phyloP scores from a whole-genome alignment of 192 early-diverging fungal species.

The Kappamyces sp. region DNA sequence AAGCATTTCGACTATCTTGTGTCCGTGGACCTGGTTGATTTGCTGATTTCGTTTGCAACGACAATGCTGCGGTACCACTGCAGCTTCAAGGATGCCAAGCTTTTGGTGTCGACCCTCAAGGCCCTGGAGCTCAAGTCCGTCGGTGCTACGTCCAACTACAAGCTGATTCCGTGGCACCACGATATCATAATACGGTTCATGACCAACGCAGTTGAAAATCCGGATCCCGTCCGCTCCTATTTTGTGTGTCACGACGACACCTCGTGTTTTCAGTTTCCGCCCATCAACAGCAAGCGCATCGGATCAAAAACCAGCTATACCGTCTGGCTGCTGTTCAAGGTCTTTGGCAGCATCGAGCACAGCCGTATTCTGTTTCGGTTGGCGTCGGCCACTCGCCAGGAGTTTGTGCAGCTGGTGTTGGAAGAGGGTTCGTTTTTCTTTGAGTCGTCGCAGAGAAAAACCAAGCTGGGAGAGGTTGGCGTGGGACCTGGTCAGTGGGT shows the following conservation, averaged over 20 bases:
- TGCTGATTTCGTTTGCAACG: too few relatives aligned
- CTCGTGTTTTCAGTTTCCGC: not conserved
- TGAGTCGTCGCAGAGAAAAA: not conserved
- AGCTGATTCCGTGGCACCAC: not conserved
- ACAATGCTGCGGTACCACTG: not conserved
- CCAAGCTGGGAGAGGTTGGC: not conserved
- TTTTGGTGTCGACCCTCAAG: too few relatives aligned
- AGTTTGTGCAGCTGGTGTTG: not conserved
- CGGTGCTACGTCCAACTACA: not conserved
- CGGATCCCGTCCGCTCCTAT: not conserved
- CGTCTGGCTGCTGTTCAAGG: too few relatives aligned
- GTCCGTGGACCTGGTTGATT: not conserved
- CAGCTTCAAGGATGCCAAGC: constrained; percentile 1
- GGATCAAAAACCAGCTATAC: too few relatives aligned
- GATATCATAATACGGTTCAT: not conserved
- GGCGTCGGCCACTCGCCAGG: not conserved
- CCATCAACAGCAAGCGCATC: too few relatives aligned
- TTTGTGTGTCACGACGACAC: not conserved
- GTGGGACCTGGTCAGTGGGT: not conserved
- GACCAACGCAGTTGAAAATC: not conserved
- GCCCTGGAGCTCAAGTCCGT: too few relatives aligned
- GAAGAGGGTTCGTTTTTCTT: not conserved
- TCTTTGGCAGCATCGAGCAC: not conserved
- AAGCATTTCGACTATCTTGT: too few relatives aligned
- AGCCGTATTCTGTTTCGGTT: not conserved